Evolutionary conservation across 371 early-diverging fungal species (phyloP).

Genomic region (Fennellomyces sp.): DNA sequence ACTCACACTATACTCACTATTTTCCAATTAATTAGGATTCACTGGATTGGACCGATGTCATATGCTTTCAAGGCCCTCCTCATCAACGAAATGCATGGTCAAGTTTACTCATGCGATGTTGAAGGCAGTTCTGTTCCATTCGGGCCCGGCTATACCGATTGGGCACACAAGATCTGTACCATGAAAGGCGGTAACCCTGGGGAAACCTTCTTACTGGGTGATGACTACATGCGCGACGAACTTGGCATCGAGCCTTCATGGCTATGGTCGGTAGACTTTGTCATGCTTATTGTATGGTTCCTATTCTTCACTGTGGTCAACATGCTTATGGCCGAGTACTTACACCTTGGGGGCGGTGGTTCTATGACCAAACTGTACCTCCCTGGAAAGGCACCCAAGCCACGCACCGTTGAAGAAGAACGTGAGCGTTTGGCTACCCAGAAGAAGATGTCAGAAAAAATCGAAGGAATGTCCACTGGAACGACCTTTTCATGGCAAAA

Average conservation of each 20-base stretch:
- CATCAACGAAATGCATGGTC: slow-evolving; percentile 71
- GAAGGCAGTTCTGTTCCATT: slow-evolving; percentile 49
- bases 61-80: slow-evolving; percentile 73
- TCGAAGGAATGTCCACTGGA: slow-evolving; percentile 28
- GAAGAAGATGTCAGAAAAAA: slow-evolving; percentile 12
- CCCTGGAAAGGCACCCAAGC: slow-evolving; percentile 29
- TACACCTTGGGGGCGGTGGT: slow-evolving; percentile 43
- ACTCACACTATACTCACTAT: neutral
- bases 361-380: slow-evolving; percentile 55
- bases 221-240: slow-evolving; percentile 61
- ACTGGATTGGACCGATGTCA: slow-evolving; percentile 72
- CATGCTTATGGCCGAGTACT: slow-evolving; percentile 48
- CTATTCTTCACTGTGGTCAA: slow-evolving; percentile 42
- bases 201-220: slow-evolving; percentile 52
- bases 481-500: slow-evolving; percentile 51
- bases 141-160: slow-evolving; percentile 55
- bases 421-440: slow-evolving; percentile 11
- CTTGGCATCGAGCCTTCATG: slow-evolving; percentile 32
- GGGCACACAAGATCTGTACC: slow-evolving; percentile 64
- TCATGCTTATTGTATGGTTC: slow-evolving; percentile 44
- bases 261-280: slow-evolving; percentile 35
- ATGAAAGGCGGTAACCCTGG: slow-evolving; percentile 61
- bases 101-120: slow-evolving; percentile 52
- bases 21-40: slow-evolving; percentile 58
- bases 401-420: slow-evolving; percentile 21